Base-by-base conservation (phyloP, 441 rosid species). In the Jatropha podagrica region DNA sequence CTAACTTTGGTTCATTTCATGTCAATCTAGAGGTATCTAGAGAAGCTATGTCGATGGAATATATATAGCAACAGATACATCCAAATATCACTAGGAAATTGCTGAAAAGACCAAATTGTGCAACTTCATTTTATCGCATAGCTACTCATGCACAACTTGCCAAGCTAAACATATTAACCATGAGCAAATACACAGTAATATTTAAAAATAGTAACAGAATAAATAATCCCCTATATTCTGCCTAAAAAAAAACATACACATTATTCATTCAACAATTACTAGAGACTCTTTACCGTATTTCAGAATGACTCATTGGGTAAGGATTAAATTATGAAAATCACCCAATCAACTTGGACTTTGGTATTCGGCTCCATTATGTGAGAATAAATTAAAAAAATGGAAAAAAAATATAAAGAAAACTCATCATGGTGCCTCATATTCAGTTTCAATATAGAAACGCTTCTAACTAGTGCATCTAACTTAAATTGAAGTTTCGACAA, bases 391-490 rank as follows among this genome's bases (percentile, higher is more conserved):
- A 58, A 2, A 10, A 20, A 26, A 14, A 14, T 44, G 48, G 2
- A 49, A 49, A 15, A 13, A 44, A 44, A 20, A 20, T 27, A 66
- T 0, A 23, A 46, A n/a, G 17, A 4, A 14, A 62, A 56, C 27
- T 37, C 37, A 5, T 2, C 8, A 46, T 48, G n/a, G 26, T 66
- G 56, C 70, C 23, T n/a, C 52, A 46, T 49, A 68, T 13, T 14
- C 6, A 68, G 4, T 26, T 13, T 8, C n/a, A 37, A 51, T 27
- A 49, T 10, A 27, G 1, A 60, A 59, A 26, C 7, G 40, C 40
- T 26, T 60, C 64, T 9, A 65, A 41, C 15, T 27, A 51, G 59
- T 26, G 20, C 38, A 68, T 68, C 72, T 49, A 68, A 66, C 55
- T 13, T 10, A 51, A 49, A 49, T 48, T 49, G 11, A 68, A 26